A percentile compares a stretch with the other conserved stretches of the same genome.
These are phyloP conservation scores for Misopates orontium DNA, from an alignment of 257 asterid species.

Conservation along the genomic window DNA sequence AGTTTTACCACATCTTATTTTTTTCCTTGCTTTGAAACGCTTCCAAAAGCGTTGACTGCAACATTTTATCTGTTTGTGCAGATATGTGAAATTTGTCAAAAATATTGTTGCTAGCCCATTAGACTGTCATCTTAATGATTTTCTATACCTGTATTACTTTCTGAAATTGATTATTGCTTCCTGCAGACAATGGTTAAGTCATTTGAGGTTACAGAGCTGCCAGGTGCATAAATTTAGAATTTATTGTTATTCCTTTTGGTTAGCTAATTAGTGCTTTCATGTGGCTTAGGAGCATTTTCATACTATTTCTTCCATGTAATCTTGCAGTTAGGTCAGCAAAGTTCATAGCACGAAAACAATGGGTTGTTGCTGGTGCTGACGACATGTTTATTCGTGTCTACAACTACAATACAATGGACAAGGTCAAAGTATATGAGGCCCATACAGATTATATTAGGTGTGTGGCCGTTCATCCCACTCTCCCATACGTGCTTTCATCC, in stretches of 20 bases:
- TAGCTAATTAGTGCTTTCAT: constrained; percentile 14
- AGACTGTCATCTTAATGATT: constrained; percentile 12
- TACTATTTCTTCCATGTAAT: constrained; percentile 28
- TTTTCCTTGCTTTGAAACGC: constrained; percentile 13
- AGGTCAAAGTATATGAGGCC: constrained; percentile 94
- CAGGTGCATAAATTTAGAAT: constrained; percentile 59
- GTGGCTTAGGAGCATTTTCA: constrained; percentile 12
- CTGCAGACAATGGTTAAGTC: constrained; percentile 91
- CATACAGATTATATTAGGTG: constrained; percentile 98
- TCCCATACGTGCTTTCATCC: constrained; percentile 91
- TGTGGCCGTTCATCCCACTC: constrained; percentile 97
- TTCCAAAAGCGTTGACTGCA: not conserved
- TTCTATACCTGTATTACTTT: constrained; percentile 15
- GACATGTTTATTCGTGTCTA: constrained; percentile 96
- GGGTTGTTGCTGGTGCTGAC: constrained; percentile 99
- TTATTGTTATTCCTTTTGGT: constrained; percentile 21
- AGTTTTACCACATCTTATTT: constrained; percentile 7
- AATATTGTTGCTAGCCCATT: constrained; percentile 11
- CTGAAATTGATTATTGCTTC: constrained; percentile 27
- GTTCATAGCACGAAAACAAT: constrained; percentile 89
- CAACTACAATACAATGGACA: constrained; percentile 98
- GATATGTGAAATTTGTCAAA: constrained; percentile 7
- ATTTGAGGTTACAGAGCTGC: constrained; percentile 91
- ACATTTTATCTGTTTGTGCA: not conserved
- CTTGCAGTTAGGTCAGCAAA: constrained; percentile 94